phyloP scores from a whole-genome alignment of 192 early-diverging fungal species.

The Kickxella alabastrina region DNA sequence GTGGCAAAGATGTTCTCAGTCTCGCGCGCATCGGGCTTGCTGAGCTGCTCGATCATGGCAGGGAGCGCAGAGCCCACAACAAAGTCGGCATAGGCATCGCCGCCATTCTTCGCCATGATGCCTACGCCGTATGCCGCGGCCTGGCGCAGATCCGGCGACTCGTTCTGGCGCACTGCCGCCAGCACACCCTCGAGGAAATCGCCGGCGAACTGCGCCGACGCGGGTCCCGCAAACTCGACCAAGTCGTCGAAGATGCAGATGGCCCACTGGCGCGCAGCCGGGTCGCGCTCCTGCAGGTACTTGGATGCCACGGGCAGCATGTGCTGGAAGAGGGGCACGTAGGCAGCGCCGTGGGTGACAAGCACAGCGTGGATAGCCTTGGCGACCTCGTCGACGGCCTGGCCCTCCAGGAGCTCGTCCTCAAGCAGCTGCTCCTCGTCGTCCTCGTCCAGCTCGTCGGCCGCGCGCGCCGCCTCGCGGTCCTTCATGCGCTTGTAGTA shows the following conservation, averaged over 20 bases:
- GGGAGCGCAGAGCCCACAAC: slow-evolving; percentile 67
- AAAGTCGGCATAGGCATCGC: slow-evolving; percentile 71
- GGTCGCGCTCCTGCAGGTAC: slow-evolving; percentile 64
- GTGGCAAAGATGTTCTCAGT: slow-evolving; percentile 81
- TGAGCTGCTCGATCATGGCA: slow-evolving; percentile 69
- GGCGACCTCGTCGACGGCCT: slow-evolving; percentile 67
- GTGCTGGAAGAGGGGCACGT: slow-evolving; percentile 77
- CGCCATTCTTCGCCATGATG: slow-evolving; percentile 86
- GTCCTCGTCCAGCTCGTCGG: slow-evolving; percentile 84
- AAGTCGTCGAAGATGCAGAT: slow-evolving; percentile 91
- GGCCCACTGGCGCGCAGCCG: slow-evolving; percentile 82
- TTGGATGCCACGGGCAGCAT: slow-evolving; percentile 68
- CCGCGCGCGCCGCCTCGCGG: slow-evolving; percentile 68
- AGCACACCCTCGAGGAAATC: slow-evolving; percentile 36
- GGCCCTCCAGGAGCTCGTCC: slow-evolving; percentile 69
- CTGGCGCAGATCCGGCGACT: slow-evolving; percentile 77
- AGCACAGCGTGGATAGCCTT: slow-evolving; percentile 78
- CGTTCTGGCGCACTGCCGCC: slow-evolving; percentile 34
- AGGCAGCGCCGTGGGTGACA: slow-evolving; percentile 65
- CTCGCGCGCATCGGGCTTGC: slow-evolving; percentile 59
- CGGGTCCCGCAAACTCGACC: slow-evolving; percentile 82
- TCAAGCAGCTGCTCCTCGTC: slow-evolving; percentile 85
- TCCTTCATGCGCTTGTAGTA: slow-evolving; percentile 73
- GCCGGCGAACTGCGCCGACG: slow-evolving; percentile 65
- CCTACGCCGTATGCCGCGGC: slow-evolving; percentile 92